Evolutionary conservation across 116 monocot genomes (phyloP).

Genomic region (Papilionanthe hybrid): DNA sequence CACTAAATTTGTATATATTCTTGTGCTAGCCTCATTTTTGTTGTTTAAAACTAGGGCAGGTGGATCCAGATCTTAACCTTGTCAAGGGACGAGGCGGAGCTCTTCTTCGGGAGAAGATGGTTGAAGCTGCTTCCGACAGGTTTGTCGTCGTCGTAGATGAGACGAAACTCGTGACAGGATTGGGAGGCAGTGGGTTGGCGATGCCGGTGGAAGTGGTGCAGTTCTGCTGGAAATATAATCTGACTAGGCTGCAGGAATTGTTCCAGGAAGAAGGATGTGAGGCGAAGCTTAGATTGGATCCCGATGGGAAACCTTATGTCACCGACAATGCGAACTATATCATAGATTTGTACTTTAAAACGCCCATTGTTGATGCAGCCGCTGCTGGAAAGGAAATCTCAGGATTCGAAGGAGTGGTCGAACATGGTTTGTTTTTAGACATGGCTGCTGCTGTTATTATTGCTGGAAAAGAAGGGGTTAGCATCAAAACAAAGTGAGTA

Average conservation of each 20-base stretch:
- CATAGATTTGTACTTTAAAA: slow-evolving; percentile 84
- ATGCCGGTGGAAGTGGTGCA: slow-evolving; percentile 98
- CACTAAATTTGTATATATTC: background rate
- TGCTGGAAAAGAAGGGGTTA: slow-evolving; percentile 77
- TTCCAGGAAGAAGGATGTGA: slow-evolving; percentile 83
- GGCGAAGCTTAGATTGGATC: slow-evolving; percentile 77
- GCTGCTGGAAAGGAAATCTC: slow-evolving; percentile 83
- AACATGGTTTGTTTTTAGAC: slow-evolving; percentile 85
- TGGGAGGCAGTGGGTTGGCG: slow-evolving; percentile 88
- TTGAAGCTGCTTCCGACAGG: slow-evolving; percentile 89
- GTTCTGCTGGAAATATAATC: slow-evolving; percentile 94
- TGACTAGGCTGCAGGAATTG: slow-evolving; percentile 70
- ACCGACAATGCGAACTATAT: slow-evolving; percentile 95
- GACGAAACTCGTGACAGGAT: slow-evolving; percentile 83
- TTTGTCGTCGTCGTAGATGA: slow-evolving; percentile 89
- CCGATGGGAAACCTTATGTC: slow-evolving; percentile 72
- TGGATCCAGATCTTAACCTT: slow-evolving; percentile 76
- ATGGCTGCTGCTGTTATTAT: slow-evolving; percentile 92
- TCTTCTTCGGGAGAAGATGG: slow-evolving; percentile 95
- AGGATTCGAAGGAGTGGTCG: slow-evolving; percentile 79
- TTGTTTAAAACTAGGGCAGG: slow-evolving; percentile 23
- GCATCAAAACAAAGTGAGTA: slow-evolving; percentile 58
- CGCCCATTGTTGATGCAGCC: slow-evolving; percentile 69
- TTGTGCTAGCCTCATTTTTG: background rate
- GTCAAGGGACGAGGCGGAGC: slow-evolving; percentile 96